Evolutionary conservation across 2,329 filamentous ascomycete genomes (phyloP).

Genomic region (Ophiostoma angusticollis): DNA sequence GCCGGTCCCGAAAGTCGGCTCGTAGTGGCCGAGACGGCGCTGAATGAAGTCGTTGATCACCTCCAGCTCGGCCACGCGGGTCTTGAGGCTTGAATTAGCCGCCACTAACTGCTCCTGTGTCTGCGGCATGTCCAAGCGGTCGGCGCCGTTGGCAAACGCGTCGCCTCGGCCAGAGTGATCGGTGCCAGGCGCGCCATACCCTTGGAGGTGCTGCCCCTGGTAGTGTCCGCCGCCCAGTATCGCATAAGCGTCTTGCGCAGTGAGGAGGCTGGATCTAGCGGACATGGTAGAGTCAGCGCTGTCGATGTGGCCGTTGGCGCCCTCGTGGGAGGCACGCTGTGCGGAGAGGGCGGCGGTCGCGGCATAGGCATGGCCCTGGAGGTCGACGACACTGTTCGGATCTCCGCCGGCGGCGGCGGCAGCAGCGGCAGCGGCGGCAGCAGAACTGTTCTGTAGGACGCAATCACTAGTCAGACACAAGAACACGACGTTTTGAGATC

Average conservation of each 20-base stretch:
- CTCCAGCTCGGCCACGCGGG: constrained; percentile 86
- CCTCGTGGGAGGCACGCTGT: constrained; percentile 56
- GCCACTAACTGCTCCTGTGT: constrained; percentile 70
- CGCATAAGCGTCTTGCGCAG: no score
- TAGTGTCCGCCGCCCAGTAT: constrained; percentile 61
- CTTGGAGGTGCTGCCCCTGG: constrained; percentile 38
- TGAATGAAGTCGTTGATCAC: constrained; percentile 81
- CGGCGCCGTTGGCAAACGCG: constrained; percentile 26
- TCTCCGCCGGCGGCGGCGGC: constrained; percentile 25
- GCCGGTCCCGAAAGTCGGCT: constrained; percentile 41
- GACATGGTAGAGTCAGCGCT: constrained; percentile 68
- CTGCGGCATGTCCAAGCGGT: constrained; percentile 47
- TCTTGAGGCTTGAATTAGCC: constrained; percentile 80
- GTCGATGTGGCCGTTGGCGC: constrained; percentile 58
- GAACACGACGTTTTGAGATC: neutral
- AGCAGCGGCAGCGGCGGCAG: constrained; percentile 10
- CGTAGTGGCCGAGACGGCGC: constrained; percentile 58
- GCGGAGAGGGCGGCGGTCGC: constrained; percentile 39
- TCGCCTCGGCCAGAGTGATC: no score
- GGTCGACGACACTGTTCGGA: constrained; percentile 46
- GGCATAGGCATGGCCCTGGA: constrained; percentile 35
- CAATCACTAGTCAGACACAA: no score
- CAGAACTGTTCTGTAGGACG: constrained; percentile 8
- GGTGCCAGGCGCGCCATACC: constrained; percentile 38
- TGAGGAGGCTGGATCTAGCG: constrained; percentile 50